Conservation (phyloP, 441 rosid species). For the Erodium texanum region DNA sequence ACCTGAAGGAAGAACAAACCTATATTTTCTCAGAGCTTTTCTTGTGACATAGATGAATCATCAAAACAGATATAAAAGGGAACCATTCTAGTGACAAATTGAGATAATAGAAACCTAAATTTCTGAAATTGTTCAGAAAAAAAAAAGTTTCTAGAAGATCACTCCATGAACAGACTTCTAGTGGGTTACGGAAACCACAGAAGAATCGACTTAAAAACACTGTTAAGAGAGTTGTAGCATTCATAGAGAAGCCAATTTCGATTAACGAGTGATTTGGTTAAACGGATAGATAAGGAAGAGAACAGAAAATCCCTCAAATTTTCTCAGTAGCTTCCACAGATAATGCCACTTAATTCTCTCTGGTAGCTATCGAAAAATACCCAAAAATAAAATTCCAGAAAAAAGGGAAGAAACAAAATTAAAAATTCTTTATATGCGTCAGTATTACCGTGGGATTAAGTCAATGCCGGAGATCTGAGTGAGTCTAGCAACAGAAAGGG, state of each 20-base stretch:
- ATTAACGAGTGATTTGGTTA: no score
- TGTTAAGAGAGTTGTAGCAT: neutral
- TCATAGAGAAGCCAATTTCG: no score
- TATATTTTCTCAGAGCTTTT: neutral
- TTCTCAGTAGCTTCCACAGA: conserved; percentile 29
- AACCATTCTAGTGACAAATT: neutral
- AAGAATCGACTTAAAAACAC: neutral
- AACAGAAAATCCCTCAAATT: conserved; percentile 30
- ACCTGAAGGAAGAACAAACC: neutral
- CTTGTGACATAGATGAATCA: no score
- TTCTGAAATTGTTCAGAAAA: neutral
- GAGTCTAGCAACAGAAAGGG: conserved; percentile 16
- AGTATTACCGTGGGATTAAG: conserved; percentile 35
- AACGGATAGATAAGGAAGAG: neutral
- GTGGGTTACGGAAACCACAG: neutral
- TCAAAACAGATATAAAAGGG: neutral
- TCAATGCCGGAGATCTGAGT: conserved; percentile 56
- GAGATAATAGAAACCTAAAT: neutral
- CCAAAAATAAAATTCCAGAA: neutral
- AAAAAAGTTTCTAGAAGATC: neutral
- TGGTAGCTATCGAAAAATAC: conserved; percentile 16
- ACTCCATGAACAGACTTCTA: neutral
- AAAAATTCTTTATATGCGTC: neutral
- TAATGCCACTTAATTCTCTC: conserved; percentile 38
- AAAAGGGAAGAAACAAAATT: neutral